Base-by-base conservation (phyloP, 352 stramenopile species). In the Saprolegnia diclina region DNA sequence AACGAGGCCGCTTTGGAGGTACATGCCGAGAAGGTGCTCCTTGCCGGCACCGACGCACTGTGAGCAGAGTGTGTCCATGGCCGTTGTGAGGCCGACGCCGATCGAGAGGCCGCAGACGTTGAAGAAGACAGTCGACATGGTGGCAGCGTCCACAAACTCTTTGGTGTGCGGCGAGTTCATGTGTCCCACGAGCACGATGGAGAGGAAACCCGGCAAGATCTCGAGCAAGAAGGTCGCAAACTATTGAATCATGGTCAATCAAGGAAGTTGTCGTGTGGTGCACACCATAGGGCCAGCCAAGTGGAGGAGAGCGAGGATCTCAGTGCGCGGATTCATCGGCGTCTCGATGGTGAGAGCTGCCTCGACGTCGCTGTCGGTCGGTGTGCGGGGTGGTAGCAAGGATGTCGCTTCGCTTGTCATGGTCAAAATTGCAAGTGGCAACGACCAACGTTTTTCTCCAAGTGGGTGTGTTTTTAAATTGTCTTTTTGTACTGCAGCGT, bases 41-140 rank as follows among this genome's bases (percentile, higher is more conserved):
- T 88, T 87, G 0, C 79, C 82, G 46, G 90, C 87, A 48, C 89
- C 89, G 56, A 87, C 88, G 32, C 87, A 82, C 72, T 95, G 82
- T 13, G 85, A 86, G 65, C 87, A 96, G 0, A 97, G 74, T 59
- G 90, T 97, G 71, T 97, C 90, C 75, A 97, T 82, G 11, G 88
- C 89, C 16, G 87, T 93, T 4, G 87, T 76, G 32, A 96, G 75
- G 0, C 87, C 87, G 29, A 94, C 85, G 10, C 82, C 87, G 5
- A 92, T 76, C 11, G 87, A 79, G 32, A 94, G 77, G 9, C 75
- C 87, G 22, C 83, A 85, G 6, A 96, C 68, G 59, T 96, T 95
- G 64, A 89, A 81, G 56, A 89, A 85, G 81, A 90, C 88, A 5
- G 74, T 85, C 10, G 83, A 86, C 5, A 90, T 68, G n/a, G 79